A percentile compares a stretch with the other conserved stretches of the same genome.
Conservation (phyloP, 768 basidiomycete species). For the Thelephora ganbajun region DNA sequence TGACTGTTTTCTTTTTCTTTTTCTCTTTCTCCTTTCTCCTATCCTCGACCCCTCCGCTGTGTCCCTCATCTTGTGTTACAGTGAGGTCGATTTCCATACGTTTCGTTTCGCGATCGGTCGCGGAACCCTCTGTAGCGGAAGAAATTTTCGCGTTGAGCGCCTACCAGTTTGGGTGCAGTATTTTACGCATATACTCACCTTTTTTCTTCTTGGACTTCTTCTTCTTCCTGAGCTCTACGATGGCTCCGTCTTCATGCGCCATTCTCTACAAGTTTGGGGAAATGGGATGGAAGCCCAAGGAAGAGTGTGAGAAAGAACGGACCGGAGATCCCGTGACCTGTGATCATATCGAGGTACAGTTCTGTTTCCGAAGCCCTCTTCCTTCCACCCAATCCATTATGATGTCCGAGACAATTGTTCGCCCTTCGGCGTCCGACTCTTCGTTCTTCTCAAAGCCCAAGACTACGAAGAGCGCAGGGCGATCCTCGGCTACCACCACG, state of each 20-base stretch:
- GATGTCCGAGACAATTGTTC: neutral
- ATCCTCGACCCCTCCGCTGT: neutral
- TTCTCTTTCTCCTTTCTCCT: conserved; percentile 11
- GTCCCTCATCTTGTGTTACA: too few relatives aligned
- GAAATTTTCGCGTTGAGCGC: neutral
- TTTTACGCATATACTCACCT: neutral
- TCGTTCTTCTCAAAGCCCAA: conserved; percentile 20
- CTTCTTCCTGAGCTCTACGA: conserved; percentile 3
- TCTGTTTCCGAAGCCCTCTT: conserved; percentile 10
- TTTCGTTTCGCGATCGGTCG: neutral
- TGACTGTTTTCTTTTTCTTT: conserved; percentile 9
- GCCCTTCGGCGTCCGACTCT: conserved; percentile 12
- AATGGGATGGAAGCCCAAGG: neutral
- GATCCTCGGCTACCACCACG: neutral
- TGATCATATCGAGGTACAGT: conserved; percentile 6
- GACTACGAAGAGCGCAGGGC: conserved; percentile 8
- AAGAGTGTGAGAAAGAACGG: too few relatives aligned
- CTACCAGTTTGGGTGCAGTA: neutral
- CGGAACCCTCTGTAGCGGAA: neutral
- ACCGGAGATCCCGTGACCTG: neutral
- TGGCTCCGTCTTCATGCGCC: neutral
- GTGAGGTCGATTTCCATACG: conserved; percentile 1
- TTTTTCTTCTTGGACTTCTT: conserved; percentile 5
- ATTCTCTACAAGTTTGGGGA: neutral
- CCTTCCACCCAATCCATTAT: conserved; percentile 3